phyloP scores from a whole-genome alignment of 345 rosid genomes.

The Eucalyptus erythrocorys region DNA sequence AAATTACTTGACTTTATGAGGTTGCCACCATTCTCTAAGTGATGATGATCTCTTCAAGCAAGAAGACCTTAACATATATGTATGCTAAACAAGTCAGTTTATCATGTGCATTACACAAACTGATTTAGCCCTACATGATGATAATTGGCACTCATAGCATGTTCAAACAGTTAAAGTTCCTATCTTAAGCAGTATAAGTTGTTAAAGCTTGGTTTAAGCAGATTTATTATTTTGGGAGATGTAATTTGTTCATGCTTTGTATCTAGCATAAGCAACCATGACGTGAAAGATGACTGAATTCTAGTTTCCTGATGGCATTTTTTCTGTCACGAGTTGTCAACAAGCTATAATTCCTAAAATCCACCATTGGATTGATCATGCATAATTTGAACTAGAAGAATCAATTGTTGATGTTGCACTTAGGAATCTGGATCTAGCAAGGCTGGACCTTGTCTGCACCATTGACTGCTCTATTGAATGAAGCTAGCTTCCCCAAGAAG shows the following conservation, averaged over 20 bases:
- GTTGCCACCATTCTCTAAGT: background rate
- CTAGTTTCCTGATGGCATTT: background rate
- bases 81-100: background rate
- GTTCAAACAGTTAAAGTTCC: background rate
- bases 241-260: background rate
- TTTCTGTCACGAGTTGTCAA: background rate
- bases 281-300: background rate
- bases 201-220: background rate
- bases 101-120: background rate
- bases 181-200: background rate
- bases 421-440: background rate
- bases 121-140: background rate
- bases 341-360: background rate
- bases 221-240: background rate
- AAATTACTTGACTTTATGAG: background rate
- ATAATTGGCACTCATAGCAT: background rate
- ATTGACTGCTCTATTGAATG: background rate
- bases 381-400: background rate
- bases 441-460: background rate
- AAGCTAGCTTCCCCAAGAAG: background rate
- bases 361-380: background rate
- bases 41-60: background rate
- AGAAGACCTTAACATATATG: background rate
- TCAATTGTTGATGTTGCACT: background rate
- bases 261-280: background rate